phyloP scores from a whole-genome alignment of 2,329 filamentous ascomycete species.

The Hymenoscyphus fraxineus region DNA sequence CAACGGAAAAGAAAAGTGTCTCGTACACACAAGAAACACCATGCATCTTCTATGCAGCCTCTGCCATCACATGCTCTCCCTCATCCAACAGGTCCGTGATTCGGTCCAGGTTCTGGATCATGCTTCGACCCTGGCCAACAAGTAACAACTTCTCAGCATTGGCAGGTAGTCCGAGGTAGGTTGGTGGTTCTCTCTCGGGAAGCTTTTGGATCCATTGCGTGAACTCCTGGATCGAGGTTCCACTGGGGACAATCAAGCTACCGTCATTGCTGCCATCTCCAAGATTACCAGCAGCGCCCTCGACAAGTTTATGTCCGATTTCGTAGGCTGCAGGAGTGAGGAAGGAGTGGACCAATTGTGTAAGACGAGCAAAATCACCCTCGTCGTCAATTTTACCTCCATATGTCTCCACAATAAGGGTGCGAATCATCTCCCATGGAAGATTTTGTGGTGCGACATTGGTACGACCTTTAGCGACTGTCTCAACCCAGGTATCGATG shows the following conservation, averaged over 20 bases:
- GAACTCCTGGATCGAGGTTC: slow-evolving; percentile 82
- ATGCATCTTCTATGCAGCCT: slow-evolving; percentile 39
- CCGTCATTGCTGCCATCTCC: slow-evolving; percentile 46
- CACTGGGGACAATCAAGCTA: slow-evolving; percentile 69
- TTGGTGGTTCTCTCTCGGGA: slow-evolving; percentile 93
- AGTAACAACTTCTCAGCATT: slow-evolving; percentile 96
- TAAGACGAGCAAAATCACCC: slow-evolving; percentile 72
- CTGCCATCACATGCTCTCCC: slow-evolving; percentile 82
- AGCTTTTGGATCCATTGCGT: slow-evolving; percentile 85
- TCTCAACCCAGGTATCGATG: slow-evolving; percentile 90
- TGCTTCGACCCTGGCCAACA: slow-evolving; percentile 78
- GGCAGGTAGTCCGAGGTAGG: slow-evolving; percentile 86
- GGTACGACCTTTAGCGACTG: slow-evolving; percentile 75
- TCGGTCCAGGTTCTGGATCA: slow-evolving; percentile 79
- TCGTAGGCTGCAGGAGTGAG: slow-evolving; percentile 89
- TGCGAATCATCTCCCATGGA: slow-evolving; percentile 93
- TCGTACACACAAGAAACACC: slow-evolving; percentile 17
- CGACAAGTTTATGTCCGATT: slow-evolving; percentile 83
- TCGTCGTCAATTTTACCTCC: slow-evolving; percentile 96
- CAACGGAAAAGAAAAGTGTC: slow-evolving; percentile 20
- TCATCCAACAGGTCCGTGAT: slow-evolving; percentile 89
- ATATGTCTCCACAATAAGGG: slow-evolving; percentile 88
- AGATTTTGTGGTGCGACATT: slow-evolving; percentile 93
- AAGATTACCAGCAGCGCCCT: slow-evolving; percentile 44
- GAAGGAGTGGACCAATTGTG: slow-evolving; percentile 69